These are phyloP conservation scores for Malassezia furfur DNA, from an alignment of 1,284 basidiomycete species.

Conservation along the genomic window DNA sequence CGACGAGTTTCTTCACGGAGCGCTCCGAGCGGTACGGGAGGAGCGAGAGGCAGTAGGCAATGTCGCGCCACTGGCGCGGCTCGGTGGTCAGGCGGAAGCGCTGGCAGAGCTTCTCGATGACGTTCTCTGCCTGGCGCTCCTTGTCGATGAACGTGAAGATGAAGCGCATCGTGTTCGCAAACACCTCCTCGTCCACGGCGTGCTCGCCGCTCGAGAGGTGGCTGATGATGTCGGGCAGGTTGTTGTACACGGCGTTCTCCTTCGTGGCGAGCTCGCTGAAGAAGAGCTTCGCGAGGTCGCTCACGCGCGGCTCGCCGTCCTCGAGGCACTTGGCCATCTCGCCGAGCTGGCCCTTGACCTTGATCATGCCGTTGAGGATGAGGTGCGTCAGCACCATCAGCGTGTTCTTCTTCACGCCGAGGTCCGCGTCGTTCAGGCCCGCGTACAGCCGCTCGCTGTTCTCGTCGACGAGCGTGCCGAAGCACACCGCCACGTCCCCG, in stretches of 20 bases:
- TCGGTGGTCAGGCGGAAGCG: slow-evolving; percentile 75
- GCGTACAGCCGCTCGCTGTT: slow-evolving; percentile 91
- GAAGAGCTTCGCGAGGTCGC: slow-evolving; percentile 90
- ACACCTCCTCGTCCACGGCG: slow-evolving; percentile 81
- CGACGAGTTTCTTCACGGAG: slow-evolving; percentile 89
- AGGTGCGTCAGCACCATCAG: slow-evolving; percentile 96
- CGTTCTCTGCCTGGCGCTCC: slow-evolving; percentile 50
- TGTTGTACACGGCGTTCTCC: slow-evolving; percentile 98
- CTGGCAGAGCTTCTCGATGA: slow-evolving; percentile 48
- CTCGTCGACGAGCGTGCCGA: slow-evolving; percentile 91
- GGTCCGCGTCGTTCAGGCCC: slow-evolving; percentile 73
- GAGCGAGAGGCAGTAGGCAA: slow-evolving; percentile 86
- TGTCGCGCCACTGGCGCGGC: slow-evolving; percentile 90
- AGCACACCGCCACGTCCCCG: slow-evolving; percentile 91
- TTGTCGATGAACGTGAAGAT: slow-evolving; percentile 98
- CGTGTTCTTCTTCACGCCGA: slow-evolving; percentile 96
- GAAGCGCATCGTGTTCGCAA: slow-evolving; percentile 85
- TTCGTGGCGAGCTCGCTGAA: slow-evolving; percentile 90
- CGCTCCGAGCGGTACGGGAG: slow-evolving; percentile 94
- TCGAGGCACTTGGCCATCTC: slow-evolving; percentile 99
- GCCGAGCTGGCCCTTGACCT: slow-evolving; percentile 95
- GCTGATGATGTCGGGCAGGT: slow-evolving; percentile 59
- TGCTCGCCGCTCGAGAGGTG: slow-evolving; percentile 87
- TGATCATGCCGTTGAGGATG: slow-evolving; percentile 97
- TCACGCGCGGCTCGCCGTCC: slow-evolving; percentile 77